phyloP scores from a whole-genome alignment of 441 rosid species.

The Cnidoscolus chayamansa region DNA sequence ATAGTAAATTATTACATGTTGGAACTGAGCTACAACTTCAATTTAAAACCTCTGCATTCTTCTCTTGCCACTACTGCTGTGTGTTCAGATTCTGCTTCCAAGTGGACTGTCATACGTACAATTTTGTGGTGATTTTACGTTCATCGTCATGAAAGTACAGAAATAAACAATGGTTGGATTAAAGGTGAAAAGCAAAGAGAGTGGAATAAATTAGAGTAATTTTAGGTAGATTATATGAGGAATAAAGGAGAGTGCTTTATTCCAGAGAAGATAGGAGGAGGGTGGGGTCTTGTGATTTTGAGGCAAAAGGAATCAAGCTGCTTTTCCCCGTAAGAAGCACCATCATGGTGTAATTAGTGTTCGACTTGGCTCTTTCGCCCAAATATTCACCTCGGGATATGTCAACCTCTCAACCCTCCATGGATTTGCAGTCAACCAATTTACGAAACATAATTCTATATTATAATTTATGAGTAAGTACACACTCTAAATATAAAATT shows the following conservation, averaged over 20 bases:
- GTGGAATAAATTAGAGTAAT: neutral
- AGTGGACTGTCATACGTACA: neutral
- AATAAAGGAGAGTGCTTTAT: conserved; percentile 24
- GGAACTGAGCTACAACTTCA: too few relatives aligned
- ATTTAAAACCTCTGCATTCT: too few relatives aligned
- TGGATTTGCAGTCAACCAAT: neutral
- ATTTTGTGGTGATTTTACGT: too few relatives aligned
- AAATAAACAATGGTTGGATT: neutral
- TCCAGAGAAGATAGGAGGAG: conserved; percentile 13
- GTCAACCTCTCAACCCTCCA: too few relatives aligned
- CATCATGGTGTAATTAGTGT: conserved; percentile 30
- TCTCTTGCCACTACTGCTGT: neutral
- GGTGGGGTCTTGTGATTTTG: conserved; percentile 29
- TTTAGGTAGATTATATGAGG: neutral
- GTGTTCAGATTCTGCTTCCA: conserved; percentile 1
- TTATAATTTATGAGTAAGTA: too few relatives aligned
- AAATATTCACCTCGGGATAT: conserved; percentile 14
- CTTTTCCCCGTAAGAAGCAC: conserved; percentile 19
- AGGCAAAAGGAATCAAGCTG: conserved; percentile 45
- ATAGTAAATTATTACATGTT: too few relatives aligned
- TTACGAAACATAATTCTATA: too few relatives aligned
- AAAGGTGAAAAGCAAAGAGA: neutral
- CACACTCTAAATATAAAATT: too few relatives aligned
- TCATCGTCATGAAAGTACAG: too few relatives aligned
- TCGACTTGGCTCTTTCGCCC: conserved; percentile 8